Base-by-base conservation (phyloP, 176 grass and related monocot genomes). In the Carex parvula region DNA sequence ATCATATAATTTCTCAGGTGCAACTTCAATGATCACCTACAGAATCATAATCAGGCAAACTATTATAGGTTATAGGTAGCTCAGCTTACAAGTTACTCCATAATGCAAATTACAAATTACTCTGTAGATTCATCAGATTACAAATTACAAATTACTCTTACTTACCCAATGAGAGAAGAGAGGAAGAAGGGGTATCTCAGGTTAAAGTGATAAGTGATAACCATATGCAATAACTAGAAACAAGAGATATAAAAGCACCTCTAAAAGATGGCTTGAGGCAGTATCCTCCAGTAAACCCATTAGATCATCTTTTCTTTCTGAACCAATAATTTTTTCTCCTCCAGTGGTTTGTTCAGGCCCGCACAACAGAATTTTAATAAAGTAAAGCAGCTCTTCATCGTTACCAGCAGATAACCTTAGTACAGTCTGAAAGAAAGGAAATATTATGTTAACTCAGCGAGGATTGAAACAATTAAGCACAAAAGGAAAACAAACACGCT, bases 21-120 rank as follows among this genome's bases (percentile, higher is more conserved):
- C 89, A 88, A 95, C 95, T 89, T 98, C 91, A 72, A 98, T 71
- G 79, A 95, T 92, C 56, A 98, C 91, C 95, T 98, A 87, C 64
- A 85, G 84, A 24, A 53, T 41, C 57, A 81, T 56, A 53, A 70
- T 32, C 50, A 55, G 48, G 22, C 12, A 77, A 26, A 77, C 13
- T 55, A 30, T 54, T 77, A 17, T 32, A 77, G 20, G 3, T 53
- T 77, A 17, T 32, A 77, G 20, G 3, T 53, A 71, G 37, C 33
- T 71, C 68, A 71, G 68, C 16, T 71, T 46, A 71, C 29, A 77
- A 14, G 13, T 32, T 56, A 77, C 24, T 55, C 12, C 14, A 77
- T 42, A 77, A 9, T 73, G 37, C 70, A 73, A 48, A 73, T 73
- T 73, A 73, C 41, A 21, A 29, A 48, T 54, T 76, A 72, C 3